Evolutionary conservation across 352 stramenopile species (phyloP), one percentile per base, ranked within the genome.

Genomic region (Plasmopara halstedii): DNA sequence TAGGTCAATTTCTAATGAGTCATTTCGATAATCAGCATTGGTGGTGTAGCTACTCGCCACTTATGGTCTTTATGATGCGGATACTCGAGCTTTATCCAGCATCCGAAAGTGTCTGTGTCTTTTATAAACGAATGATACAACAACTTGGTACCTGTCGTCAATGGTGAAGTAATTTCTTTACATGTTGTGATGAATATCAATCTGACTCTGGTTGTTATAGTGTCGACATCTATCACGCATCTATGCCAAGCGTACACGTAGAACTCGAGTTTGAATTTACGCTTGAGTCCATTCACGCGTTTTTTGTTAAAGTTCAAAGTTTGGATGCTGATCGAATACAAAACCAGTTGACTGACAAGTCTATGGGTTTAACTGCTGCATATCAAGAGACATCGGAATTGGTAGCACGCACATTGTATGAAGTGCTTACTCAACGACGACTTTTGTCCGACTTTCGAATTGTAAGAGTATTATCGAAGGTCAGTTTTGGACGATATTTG

Each of bases 1-100:
- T 92, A 20, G 81, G 81, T 21, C 70, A 85, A 51, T 92, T 89
- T 49, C 67, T 92, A 45, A 74, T 88, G 63, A 63, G 63, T 17
- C 68, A 58, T 27, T 63, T 84, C 43, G 58, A 81, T 47, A 53
- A 57, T 39, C 62, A 62, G 32, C 81, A 92, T 56, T 92, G 81
- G 81, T 92, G 81, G 81, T 92, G 81, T 48, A 23, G 44, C 29
- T 85, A 82, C 42, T 76, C 81, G 23, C 64, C 72, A 46, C 81
- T 92, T 50, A 92, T 92, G 81, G 58, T 75, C 41, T 92, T 89
- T 51, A 92, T 92, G 76, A 81, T 88, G 78, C 77, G 80, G n/a
- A 48, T 92, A 9, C 49, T 92, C 47, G 81, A 92, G 58, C 60
- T 92, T 7, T 83, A 89, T 40, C 73, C 77, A 10, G 43, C 62